These are phyloP conservation scores for Chrysopogon serrulatus DNA, from an alignment of 176 grass and related monocot species.

Conservation along the genomic window DNA sequence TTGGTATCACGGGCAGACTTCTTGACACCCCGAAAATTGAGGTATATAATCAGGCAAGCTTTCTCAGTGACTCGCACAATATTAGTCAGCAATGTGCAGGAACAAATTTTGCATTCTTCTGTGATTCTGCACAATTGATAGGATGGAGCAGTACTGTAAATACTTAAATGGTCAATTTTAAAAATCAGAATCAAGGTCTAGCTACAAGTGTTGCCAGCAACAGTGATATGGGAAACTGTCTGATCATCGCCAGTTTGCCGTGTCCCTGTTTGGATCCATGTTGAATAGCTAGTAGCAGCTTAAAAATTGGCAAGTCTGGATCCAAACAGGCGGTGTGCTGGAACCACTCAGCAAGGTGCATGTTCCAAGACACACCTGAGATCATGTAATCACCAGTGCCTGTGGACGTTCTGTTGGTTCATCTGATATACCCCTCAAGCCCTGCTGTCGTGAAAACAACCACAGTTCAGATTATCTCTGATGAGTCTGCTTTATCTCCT, in stretches of 20 bases:
- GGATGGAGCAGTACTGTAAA: neutral
- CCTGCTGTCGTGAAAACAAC: conserved; percentile 57
- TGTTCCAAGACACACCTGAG: conserved; percentile 42
- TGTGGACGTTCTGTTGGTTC: conserved; percentile 69
- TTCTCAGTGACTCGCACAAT: neutral
- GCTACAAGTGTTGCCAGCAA: neutral
- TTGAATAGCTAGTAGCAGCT: neutral
- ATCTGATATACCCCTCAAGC: conserved; percentile 77
- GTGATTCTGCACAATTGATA: no score
- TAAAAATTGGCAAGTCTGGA: neutral
- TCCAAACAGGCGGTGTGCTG: neutral
- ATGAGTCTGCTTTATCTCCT: no score
- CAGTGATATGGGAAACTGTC: neutral
- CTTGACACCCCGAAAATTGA: conserved; percentile 57
- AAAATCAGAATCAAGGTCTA: neutral
- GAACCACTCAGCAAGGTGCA: neutral
- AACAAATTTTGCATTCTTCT: neutral
- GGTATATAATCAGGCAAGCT: neutral
- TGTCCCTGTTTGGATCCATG: neutral
- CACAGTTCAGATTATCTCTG: no score
- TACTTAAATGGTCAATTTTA: neutral
- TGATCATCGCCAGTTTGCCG: neutral
- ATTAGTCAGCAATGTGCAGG: neutral
- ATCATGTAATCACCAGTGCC: conserved; percentile 88
- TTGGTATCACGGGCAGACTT: conserved; percentile 49